A percentile compares a stretch with the other conserved stretches of the same genome.
Conservation (phyloP, 352 stramenopile species). For the Pythium guiyangense region DNA sequence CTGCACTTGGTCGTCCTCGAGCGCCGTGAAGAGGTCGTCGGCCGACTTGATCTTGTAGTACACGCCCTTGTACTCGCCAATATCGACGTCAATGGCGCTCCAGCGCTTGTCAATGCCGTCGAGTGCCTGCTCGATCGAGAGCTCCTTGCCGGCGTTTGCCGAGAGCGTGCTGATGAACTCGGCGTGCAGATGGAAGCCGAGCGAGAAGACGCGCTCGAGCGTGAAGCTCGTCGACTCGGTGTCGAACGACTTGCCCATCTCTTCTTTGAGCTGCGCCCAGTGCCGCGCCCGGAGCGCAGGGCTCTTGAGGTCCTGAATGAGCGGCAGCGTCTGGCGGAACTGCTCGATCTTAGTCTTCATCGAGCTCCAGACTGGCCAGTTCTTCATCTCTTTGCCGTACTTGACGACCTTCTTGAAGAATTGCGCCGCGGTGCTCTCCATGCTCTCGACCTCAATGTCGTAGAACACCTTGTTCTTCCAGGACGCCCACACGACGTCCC, state of each 20-base stretch:
- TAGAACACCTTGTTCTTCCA: slow-evolving; percentile 92
- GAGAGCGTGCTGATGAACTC: slow-evolving; percentile 92
- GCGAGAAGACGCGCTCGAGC: slow-evolving; percentile 82
- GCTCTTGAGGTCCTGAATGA: slow-evolving; percentile 93
- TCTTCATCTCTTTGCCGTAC: slow-evolving; percentile 92
- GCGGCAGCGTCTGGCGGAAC: slow-evolving; percentile 87
- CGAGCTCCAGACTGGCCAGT: slow-evolving; percentile 87
- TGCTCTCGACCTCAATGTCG: slow-evolving; percentile 90
- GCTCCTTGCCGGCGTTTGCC: slow-evolving; percentile 89
- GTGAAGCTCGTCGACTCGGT: slow-evolving; percentile 74
- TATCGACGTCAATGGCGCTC: slow-evolving; percentile 85
- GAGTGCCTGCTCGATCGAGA: slow-evolving; percentile 90
- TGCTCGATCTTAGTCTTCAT: slow-evolving; percentile 94
- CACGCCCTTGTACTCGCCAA: slow-evolving; percentile 89
- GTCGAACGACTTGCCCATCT: slow-evolving; percentile 85
- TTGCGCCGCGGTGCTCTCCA: slow-evolving; percentile 85
- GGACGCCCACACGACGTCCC: slow-evolving; percentile 85
- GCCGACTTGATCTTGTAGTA: slow-evolving; percentile 92
- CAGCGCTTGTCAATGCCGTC: slow-evolving; percentile 88
- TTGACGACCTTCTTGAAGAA: slow-evolving; percentile 94
- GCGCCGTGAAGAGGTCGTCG: slow-evolving; percentile 88
- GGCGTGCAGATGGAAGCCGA: slow-evolving; percentile 84
- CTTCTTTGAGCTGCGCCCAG: slow-evolving; percentile 87
- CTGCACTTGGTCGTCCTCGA: slow-evolving; percentile 91
- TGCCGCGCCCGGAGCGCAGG: slow-evolving; percentile 84